Conservation (phyloP, 805 yeast species). For the Wilhelminamyces savonicus region DNA sequence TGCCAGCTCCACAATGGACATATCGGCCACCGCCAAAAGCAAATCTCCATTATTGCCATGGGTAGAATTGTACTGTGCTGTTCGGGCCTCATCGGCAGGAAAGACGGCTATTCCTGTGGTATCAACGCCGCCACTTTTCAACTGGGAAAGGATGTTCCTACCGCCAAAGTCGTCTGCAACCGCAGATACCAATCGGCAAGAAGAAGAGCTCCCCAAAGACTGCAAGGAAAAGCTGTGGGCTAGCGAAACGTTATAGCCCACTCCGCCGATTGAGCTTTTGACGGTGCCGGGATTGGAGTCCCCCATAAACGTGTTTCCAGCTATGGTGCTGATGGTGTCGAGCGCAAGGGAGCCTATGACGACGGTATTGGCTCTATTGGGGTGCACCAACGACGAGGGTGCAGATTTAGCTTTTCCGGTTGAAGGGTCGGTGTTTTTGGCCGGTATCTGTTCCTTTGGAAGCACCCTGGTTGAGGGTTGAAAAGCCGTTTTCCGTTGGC, state of each 20-base stretch:
- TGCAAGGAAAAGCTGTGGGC: conserved; percentile 37
- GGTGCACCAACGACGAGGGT: no score
- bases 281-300: conserved; percentile 75
- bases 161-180: conserved; percentile 61
- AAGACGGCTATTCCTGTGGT: conserved; percentile 33
- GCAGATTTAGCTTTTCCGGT: no score
- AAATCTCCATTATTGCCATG: conserved; percentile 60
- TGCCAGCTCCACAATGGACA: conserved; percentile 56
- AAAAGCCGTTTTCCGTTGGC: no score
- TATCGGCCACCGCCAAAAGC: conserved; percentile 76
- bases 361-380: conserved; percentile 21
- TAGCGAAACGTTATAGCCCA: conserved; percentile 71
- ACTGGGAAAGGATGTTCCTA: conserved; percentile 21
- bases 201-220: conserved; percentile 8
- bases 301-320: conserved; percentile 16
- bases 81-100: conserved; percentile 14
- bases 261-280: conserved; percentile 67
- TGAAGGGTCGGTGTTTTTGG: no score
- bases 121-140: conserved; percentile 22
- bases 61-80: conserved; percentile 72
- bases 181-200: conserved; percentile 45
- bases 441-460: no score
- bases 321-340: conserved; percentile 57
- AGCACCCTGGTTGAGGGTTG: no score
- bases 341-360: conserved; percentile 74